Conservation (phyloP, 176 grass and related monocot species). For the Zea mays region Zm-B73-REFERENCE-NAM-5.0 NC_050104.1:141027501-141028000, state of each 20-base stretch:
- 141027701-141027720: too few relatives aligned
- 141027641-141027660: constrained; percentile 93
- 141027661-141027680: constrained; percentile 90
- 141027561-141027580: constrained; percentile 77
- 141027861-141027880: constrained; percentile 87
- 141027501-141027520: constrained; percentile 71
- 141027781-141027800: constrained; percentile 71
- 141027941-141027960: constrained; percentile 92
- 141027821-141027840: constrained; percentile 77
- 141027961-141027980: constrained; percentile 84
- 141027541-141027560: constrained; percentile 59
- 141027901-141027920: constrained; percentile 67
- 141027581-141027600: constrained; percentile 73
- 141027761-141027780: too few relatives aligned
- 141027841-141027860: constrained; percentile 87
- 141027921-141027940: constrained; percentile 86
- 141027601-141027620: constrained; percentile 94
- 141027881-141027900: constrained; percentile 75
- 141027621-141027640: constrained; percentile 91
- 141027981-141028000: constrained; percentile 86
- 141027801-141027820: constrained; percentile 75
- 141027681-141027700: constrained; percentile 70
- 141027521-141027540: constrained; percentile 96
- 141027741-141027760: too few relatives aligned
- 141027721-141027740: too few relatives aligned